Conservation (phyloP, 441 rosid genomes). For the Sinapis alba region DNA sequence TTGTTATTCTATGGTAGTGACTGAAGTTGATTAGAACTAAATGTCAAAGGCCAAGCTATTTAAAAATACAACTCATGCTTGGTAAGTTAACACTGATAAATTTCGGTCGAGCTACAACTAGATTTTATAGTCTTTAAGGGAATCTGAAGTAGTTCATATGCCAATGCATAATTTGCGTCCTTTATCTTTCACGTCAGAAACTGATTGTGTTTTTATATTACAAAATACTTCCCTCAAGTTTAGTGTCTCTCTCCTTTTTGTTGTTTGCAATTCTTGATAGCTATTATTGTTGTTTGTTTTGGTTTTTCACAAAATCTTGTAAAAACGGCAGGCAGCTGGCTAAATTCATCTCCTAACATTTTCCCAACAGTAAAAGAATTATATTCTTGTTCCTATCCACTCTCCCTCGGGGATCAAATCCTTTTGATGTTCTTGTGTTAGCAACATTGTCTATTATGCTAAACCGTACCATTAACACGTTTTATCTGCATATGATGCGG, state of each 20-base stretch:
- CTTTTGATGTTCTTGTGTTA: constrained; percentile 2
- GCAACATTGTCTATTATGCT: neutral
- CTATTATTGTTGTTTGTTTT: neutral
- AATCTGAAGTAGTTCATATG: constrained; percentile 1
- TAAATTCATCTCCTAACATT: constrained; percentile 3
- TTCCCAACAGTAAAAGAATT: constrained; percentile 2
- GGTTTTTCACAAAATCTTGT: neutral
- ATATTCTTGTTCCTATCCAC: neutral
- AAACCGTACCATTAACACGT: neutral
- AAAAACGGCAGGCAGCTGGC: neutral
- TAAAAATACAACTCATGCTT: constrained; percentile 2
- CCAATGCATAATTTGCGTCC: neutral
- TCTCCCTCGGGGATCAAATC: constrained; percentile 5
- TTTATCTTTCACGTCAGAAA: neutral
- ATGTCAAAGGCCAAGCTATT: neutral
- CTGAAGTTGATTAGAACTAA: neutral
- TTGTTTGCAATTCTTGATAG: constrained; percentile 6
- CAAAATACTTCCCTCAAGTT: neutral
- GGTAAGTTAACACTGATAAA: neutral
- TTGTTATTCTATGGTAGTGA: neutral
- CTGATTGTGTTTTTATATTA: neutral
- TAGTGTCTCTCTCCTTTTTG: neutral
- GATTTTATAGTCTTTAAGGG: constrained; percentile 6
- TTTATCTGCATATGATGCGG: constrained; percentile 14
- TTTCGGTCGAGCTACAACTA: neutral